phyloP scores from a whole-genome alignment of 2,329 filamentous ascomycete genomes.

The Ambrosiella cleistominuta region DNA sequence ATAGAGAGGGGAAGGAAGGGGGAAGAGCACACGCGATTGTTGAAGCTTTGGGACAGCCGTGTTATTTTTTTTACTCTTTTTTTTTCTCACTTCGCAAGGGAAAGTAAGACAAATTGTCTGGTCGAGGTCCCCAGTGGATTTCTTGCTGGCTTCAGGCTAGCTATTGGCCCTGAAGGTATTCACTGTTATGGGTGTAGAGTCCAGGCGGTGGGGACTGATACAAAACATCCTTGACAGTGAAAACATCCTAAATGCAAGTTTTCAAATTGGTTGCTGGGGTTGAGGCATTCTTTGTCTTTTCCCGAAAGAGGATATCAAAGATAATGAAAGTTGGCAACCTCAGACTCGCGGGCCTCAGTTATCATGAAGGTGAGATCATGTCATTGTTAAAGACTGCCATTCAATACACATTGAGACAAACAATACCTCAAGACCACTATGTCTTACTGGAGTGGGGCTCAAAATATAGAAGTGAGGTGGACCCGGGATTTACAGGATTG shows the following conservation, averaged over 20 bases:
- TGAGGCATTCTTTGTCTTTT: background rate
- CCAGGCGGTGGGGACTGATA: no score
- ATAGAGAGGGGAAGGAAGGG: background rate
- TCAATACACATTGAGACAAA: no score
- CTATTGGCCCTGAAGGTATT: no score
- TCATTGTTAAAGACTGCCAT: no score
- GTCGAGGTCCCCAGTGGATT: no score
- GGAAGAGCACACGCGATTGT: background rate
- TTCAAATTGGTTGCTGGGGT: background rate
- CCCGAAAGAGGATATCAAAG: background rate
- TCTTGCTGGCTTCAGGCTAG: no score
- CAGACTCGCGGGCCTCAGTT: background rate
- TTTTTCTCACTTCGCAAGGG: background rate
- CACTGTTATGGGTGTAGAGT: no score
- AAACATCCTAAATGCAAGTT: background rate
- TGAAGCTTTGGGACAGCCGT: slow-evolving; percentile 2
- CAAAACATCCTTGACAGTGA: no score
- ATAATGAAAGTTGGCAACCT: background rate
- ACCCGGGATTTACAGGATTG: no score
- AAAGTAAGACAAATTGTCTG: background rate
- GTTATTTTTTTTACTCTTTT: slow-evolving; percentile 1
- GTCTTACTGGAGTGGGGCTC: no score
- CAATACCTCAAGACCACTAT: no score
- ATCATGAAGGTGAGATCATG: background rate
- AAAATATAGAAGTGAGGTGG: no score